These are phyloP conservation scores for Aleurites moluccanus DNA, from an alignment of 441 rosid species.

Conservation along the genomic window DNA sequence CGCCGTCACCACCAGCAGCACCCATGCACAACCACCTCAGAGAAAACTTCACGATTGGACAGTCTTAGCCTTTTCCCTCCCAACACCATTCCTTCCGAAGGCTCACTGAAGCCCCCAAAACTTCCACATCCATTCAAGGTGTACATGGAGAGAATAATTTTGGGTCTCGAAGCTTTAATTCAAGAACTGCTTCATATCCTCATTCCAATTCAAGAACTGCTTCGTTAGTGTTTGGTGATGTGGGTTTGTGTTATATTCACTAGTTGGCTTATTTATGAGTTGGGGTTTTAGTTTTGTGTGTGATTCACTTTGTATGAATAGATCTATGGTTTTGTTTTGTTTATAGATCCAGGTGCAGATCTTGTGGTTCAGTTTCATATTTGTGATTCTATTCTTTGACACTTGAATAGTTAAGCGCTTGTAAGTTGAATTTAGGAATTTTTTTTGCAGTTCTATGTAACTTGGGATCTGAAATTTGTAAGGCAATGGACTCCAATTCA, in stretches of 20 bases:
- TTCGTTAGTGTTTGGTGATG: neutral
- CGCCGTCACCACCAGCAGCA: slow-evolving; percentile 32
- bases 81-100: too few relatives aligned
- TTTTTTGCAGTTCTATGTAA: too few relatives aligned
- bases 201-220: too few relatives aligned
- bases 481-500: neutral
- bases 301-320: neutral
- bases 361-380: neutral
- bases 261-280: neutral
- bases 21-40: slow-evolving; percentile 27
- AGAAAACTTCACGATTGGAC: slow-evolving; percentile 48
- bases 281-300: neutral
- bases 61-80: slow-evolving; percentile 64
- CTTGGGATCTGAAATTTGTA: neutral
- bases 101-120: too few relatives aligned
- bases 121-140: too few relatives aligned
- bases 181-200: too few relatives aligned
- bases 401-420: neutral
- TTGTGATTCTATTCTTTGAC: neutral
- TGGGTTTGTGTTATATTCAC: neutral
- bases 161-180: too few relatives aligned
- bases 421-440: neutral
- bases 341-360: neutral
- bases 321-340: neutral
- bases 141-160: too few relatives aligned